Evolutionary conservation across 768 basidiomycete genomes (phyloP).

Genomic region (Boletus vinaceobasis): DNA sequence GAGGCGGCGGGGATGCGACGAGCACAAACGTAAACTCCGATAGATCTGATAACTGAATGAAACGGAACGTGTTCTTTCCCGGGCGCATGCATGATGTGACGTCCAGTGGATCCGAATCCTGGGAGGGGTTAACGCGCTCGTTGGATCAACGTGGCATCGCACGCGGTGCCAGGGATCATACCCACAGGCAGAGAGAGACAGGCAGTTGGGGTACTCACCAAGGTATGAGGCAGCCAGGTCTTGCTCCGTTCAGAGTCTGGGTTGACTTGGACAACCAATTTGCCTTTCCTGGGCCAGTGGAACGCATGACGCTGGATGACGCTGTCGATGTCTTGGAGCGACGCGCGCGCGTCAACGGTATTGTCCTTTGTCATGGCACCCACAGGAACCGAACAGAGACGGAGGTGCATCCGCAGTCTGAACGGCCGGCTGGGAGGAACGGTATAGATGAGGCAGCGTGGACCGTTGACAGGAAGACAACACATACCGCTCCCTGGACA

Average conservation of each 20-base stretch:
- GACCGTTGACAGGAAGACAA: neutral
- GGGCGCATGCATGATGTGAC: conserved; percentile 40
- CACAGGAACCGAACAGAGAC: conserved; percentile 21
- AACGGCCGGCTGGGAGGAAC: neutral
- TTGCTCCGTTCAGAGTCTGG: conserved; percentile 29
- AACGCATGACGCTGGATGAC: conserved; percentile 15
- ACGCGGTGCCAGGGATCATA: neutral
- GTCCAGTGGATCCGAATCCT: conserved; percentile 36
- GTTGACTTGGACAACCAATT: conserved; percentile 46
- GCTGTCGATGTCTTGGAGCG: conserved; percentile 3
- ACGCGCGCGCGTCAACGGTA: neutral
- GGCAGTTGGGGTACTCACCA: conserved; percentile 35
- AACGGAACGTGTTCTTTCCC: conserved; percentile 46
- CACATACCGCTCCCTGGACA: conserved; percentile 16
- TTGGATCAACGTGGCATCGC: neutral
- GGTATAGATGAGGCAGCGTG: neutral
- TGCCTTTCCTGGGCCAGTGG: conserved; percentile 45
- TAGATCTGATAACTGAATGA: conserved; percentile 48
- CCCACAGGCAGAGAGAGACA: neutral
- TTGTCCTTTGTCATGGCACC: neutral
- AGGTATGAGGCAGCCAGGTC: conserved; percentile 41
- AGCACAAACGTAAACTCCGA: conserved; percentile 44
- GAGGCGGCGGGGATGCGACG: conserved; percentile 32
- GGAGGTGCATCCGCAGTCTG: conserved; percentile 19
- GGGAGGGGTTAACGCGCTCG: neutral